Conservation (phyloP, 257 asterid species). For the Solanum paucissectum region DNA sequence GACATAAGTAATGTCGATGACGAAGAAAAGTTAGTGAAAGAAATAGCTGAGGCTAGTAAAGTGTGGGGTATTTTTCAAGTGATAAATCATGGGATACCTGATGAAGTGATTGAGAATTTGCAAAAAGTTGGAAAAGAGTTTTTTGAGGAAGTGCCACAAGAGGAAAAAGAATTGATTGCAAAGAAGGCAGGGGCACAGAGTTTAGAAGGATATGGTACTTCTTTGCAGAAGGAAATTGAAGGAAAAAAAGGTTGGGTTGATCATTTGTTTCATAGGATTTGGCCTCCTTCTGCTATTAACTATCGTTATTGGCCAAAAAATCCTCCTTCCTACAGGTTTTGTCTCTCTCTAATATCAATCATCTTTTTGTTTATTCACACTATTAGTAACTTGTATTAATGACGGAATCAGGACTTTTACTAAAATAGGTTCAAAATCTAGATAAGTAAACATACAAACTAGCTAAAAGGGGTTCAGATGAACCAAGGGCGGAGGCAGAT, state of each 20-base stretch:
- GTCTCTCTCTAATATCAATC: not conserved
- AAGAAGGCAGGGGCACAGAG: conserved; percentile 28
- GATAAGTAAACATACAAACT: too few species aligned
- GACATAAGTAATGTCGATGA: not conserved
- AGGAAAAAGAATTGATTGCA: conserved; percentile 28
- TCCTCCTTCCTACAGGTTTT: conserved; percentile 62
- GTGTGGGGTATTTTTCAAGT: conserved; percentile 34
- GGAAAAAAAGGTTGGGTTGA: conserved; percentile 91
- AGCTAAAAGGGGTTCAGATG: too few species aligned
- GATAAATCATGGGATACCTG: conserved; percentile 28
- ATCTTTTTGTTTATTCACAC: not conserved
- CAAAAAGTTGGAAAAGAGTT: conserved; percentile 23
- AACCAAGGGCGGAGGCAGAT: too few species aligned
- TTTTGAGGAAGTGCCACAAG: conserved; percentile 18
- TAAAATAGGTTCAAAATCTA: too few species aligned
- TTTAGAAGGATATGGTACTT: conserved; percentile 65
- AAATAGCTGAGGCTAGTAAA: conserved; percentile 10
- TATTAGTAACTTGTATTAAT: too few species aligned
- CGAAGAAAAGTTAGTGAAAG: not conserved
- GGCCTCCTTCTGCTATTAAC: conserved; percentile 57
- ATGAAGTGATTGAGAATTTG: conserved; percentile 11
- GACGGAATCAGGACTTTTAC: too few species aligned
- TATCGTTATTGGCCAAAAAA: conserved; percentile 59
- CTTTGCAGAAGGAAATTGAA: conserved; percentile 37
- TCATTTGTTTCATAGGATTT: conserved; percentile 61